Evolutionary conservation across 257 asterid species (phyloP).

Genomic region (Fraxinus americana): DNA sequence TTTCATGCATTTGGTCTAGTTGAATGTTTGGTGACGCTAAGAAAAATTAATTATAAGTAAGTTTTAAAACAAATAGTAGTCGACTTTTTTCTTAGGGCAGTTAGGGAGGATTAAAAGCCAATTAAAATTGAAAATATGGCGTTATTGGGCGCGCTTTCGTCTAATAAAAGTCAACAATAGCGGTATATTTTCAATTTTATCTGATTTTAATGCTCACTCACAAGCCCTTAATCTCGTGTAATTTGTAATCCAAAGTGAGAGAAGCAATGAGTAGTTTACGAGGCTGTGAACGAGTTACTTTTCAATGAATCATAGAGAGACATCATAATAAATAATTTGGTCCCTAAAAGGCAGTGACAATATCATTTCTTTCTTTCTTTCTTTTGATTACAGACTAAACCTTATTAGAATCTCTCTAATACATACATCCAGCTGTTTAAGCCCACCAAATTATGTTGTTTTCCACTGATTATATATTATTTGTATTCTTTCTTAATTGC

Average conservation of each 20-base stretch:
- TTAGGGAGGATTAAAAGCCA: too few species aligned
- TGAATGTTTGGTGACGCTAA: background rate
- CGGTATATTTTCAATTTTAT: too few species aligned
- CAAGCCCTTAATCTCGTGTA: background rate
- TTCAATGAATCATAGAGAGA: background rate
- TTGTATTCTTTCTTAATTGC: conserved; percentile 15
- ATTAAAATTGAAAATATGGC: too few species aligned
- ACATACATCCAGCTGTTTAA: conserved; percentile 13
- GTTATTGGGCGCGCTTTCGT: too few species aligned
- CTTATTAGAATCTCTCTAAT: conserved; percentile 17
- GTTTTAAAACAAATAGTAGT: background rate
- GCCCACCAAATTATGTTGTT: conserved; percentile 38
- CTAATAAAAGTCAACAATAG: too few species aligned
- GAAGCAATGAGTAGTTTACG: background rate
- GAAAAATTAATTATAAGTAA: background rate
- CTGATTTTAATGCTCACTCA: too few species aligned
- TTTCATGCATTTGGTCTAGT: background rate
- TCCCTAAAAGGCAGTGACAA: conserved; percentile 38
- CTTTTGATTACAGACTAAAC: conserved; percentile 5
- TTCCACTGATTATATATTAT: conserved; percentile 13
- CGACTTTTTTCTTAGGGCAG: too few species aligned
- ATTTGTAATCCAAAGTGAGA: background rate
- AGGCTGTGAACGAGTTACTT: background rate
- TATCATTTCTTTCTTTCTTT: conserved; percentile 34
- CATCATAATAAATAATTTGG: conserved; percentile 54